phyloP scores from a whole-genome alignment of 768 basidiomycete genomes.

The Lactarius sp. region DNA sequence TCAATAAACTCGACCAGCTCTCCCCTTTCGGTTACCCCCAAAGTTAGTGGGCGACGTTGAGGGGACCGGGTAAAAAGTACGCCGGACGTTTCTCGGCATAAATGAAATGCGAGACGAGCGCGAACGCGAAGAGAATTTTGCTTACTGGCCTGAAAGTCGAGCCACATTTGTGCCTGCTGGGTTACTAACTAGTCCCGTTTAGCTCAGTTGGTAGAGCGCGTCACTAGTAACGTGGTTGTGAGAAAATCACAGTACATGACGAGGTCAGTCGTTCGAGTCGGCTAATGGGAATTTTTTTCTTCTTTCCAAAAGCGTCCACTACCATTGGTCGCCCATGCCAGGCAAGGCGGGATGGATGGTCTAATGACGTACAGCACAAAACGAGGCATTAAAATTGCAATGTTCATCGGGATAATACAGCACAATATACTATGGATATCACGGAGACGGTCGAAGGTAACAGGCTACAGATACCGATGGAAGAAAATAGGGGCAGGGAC shows the following conservation, averaged over 20 bases:
- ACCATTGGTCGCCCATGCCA: not conserved
- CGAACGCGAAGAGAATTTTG: not conserved
- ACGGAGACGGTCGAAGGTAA: not conserved
- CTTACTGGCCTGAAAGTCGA: not conserved
- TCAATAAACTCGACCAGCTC: too few relatives aligned
- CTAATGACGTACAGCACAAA: not conserved
- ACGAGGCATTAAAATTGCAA: not conserved
- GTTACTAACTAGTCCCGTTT: conserved; percentile 26
- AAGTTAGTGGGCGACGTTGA: too few relatives aligned
- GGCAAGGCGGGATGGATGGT: too few relatives aligned
- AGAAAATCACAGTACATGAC: conserved; percentile 3
- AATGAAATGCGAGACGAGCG: not conserved
- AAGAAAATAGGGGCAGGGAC: not conserved
- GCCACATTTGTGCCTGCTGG: not conserved
- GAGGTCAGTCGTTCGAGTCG: conserved; percentile 25
- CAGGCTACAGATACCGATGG: conserved; percentile 1
- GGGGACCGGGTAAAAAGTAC: not conserved
- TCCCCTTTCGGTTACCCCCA: too few relatives aligned
- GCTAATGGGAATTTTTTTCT: conserved; percentile 21
- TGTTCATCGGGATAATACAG: not conserved
- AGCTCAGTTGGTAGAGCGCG: conserved; percentile 53
- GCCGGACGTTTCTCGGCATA: not conserved
- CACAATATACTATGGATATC: not conserved
- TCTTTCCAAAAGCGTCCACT: not conserved
- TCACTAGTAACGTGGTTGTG: conserved; percentile 45